Evolutionary conservation across 2,329 filamentous ascomycete genomes (phyloP), one percentile per base, ranked within the genome.

Genomic region (Gliomastix tumulicola): DNA sequence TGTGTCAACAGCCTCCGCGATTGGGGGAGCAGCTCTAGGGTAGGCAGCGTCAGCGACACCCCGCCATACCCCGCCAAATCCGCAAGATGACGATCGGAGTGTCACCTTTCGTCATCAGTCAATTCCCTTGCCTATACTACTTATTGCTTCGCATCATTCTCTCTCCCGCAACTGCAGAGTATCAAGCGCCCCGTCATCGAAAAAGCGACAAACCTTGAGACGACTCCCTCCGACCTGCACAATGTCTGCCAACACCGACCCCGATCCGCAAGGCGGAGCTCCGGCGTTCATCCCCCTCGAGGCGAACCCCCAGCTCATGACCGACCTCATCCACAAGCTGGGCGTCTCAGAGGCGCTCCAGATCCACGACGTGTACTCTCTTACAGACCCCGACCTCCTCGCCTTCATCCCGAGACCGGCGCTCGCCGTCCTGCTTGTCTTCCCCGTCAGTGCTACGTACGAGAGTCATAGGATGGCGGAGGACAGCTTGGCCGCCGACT

Each of bases 341-440:
- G 90, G 90, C 44, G 78, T 97, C 38, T 84, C 84, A n/a, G 54
- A 65, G n/a, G 69, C 74, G 19, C 74, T 97, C 32, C 71, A 77
- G 50, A 82, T 95, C 63, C 82, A 94, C 69, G 90, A 97, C 62
- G 87, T 97, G 59, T 96, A 82, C 74, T 89, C 83, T 48, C 82
- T 97, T 53, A 82, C 84, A 45, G 89, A 97, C 36, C 80, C 85
- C 0, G 81, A 88, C 36, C 75, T 96, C 27, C 79, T 97, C 35
- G 76, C 79, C 42, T 88, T 95, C 61, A 79, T 97, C 27, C 89
- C 92, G 1, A 85, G 89, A 2, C 92, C 92, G 3, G 85, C 87
- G 3, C 75, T 88, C 45, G 90, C 90, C 6, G 77, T 97, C 13
- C 80, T 97, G 21, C 82, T 97, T 49, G 88, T 97, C 45, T 95